Evolutionary conservation across 169 alveolate species (phyloP), one percentile per base, ranked within the genome.

Genomic region (Condylostoma magnum): DNA sequence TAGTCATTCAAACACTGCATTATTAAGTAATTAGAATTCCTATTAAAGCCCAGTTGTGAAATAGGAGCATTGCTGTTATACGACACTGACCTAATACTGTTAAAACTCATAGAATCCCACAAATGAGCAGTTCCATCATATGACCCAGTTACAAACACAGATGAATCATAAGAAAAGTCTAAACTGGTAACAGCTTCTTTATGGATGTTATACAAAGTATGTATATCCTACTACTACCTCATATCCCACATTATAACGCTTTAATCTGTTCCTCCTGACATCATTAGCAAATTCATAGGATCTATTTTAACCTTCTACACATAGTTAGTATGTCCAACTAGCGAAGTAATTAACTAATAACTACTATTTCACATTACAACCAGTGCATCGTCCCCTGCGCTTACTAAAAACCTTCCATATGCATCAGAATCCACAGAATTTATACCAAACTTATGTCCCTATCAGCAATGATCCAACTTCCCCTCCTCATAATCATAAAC

Each of bases 61-160:
- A 66, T 47, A 46, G 75, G 75, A 15, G 31, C 63, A 47, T 66
- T 66, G 18, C 58, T 43, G 20, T n/a, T 8, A 28, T 28, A 66
- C 10, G 75, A 66, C 22, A 25, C 15, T 0, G 65, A 46, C 28
- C 36, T 47, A 5, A 66, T 6, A n/a, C 58, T 66, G 25, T 66
- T 66, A 8, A 47, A 30, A 30, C 58, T 47, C 75, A 66, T 66
- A 20, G 65, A 15, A 30, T 66, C 75, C 66, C 75, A 66, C 8
- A 66, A 6, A 47, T 66, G 75, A 15, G 48, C 25, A 46, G 41
- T 66, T 0, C 75, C 75, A 66, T 66, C 75, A 47, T 44, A 66
- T 12, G 65, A 46, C 12, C 41, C 63, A 15, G 65, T 46, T 47
- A 66, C 18, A 30, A 66, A 66, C 20, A 66, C 65, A 15, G 65